phyloP scores from a whole-genome alignment of 2,329 filamentous ascomycete genomes.

The Bertia moriformis region DNA sequence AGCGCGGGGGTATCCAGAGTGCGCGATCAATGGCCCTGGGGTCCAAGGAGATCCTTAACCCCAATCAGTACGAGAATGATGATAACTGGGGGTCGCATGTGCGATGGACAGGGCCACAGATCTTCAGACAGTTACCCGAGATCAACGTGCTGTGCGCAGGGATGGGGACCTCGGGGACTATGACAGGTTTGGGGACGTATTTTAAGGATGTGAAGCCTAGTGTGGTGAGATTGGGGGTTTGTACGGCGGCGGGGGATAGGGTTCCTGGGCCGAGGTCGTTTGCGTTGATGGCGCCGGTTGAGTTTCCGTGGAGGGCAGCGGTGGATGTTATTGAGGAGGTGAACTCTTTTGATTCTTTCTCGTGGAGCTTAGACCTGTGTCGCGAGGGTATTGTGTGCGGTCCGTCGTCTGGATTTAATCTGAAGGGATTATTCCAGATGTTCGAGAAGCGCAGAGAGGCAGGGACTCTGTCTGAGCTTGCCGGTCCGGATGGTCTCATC shows the following conservation, averaged over 20 bases:
- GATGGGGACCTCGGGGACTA: constrained; percentile 38
- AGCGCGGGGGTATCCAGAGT: constrained; percentile 33
- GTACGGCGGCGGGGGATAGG: constrained; percentile 37
- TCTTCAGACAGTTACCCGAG: constrained; percentile 36
- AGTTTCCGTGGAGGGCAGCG: constrained; percentile 41
- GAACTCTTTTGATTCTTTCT: constrained; percentile 35
- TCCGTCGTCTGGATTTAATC: constrained; percentile 44
- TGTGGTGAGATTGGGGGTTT: constrained; percentile 28
- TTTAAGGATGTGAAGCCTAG: constrained; percentile 33
- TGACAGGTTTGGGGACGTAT: constrained; percentile 32
- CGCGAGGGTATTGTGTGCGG: constrained; percentile 43
- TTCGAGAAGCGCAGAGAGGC: constrained; percentile 29
- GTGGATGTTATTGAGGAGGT: constrained; percentile 42
- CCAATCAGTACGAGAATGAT: constrained; percentile 41
- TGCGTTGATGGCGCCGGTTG: constrained; percentile 28
- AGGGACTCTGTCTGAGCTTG: constrained; percentile 25
- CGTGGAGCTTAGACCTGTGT: constrained; percentile 34
- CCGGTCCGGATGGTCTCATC: constrained; percentile 26
- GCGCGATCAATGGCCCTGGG: constrained; percentile 25
- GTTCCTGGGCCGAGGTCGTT: constrained; percentile 42
- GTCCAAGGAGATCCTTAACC: constrained; percentile 29
- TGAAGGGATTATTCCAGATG: constrained; percentile 33
- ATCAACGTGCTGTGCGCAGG: constrained; percentile 39
- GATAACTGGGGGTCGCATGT: constrained; percentile 36
- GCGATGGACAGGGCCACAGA: constrained; percentile 44